Evolutionary conservation across 2,329 filamentous ascomycete genomes (phyloP).

Genomic region (Monilinia fructigena): DNA sequence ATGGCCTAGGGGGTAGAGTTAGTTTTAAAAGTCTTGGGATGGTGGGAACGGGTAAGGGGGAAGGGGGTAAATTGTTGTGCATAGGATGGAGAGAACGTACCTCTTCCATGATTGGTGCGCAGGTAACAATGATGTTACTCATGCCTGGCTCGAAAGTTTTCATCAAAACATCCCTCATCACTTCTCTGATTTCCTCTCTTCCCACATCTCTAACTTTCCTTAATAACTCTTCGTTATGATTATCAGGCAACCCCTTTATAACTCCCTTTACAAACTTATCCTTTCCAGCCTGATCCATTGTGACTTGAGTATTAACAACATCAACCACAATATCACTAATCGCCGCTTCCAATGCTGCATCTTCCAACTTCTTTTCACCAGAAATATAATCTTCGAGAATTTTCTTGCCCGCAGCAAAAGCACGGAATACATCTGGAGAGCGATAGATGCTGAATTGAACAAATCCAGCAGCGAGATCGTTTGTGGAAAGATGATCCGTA

Average conservation of each 20-base stretch:
- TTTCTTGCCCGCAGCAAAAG: slow-evolving; percentile 72
- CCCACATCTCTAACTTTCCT: slow-evolving; percentile 73
- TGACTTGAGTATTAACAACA: slow-evolving; percentile 86
- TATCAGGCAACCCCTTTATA: slow-evolving; percentile 69
- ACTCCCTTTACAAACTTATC: slow-evolving; percentile 82
- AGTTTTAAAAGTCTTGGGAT: not conserved
- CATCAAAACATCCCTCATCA: slow-evolving; percentile 72
- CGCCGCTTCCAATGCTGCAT: slow-evolving; percentile 70
- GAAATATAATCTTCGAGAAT: slow-evolving; percentile 73
- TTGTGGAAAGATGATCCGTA: slow-evolving; percentile 82
- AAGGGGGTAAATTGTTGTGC: too few species aligned
- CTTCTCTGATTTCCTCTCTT: slow-evolving; percentile 71
- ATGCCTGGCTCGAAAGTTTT: slow-evolving; percentile 77
- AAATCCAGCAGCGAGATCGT: slow-evolving; percentile 75
- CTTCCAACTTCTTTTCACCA: slow-evolving; percentile 71
- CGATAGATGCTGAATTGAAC: slow-evolving; percentile 86
- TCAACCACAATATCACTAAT: slow-evolving; percentile 84
- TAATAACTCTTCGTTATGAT: slow-evolving; percentile 76
- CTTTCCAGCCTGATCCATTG: slow-evolving; percentile 76
- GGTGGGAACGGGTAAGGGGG: not conserved
- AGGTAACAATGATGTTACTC: slow-evolving; percentile 85
- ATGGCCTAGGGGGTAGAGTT: slow-evolving; percentile 56
- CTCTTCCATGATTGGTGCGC: slow-evolving; percentile 80
- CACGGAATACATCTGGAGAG: slow-evolving; percentile 84
- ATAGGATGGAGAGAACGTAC: slow-evolving; percentile 50